These are phyloP conservation scores for Kodamaea sagamina DNA, from an alignment of 805 yeast genomes.

Conservation along the genomic window DNA sequence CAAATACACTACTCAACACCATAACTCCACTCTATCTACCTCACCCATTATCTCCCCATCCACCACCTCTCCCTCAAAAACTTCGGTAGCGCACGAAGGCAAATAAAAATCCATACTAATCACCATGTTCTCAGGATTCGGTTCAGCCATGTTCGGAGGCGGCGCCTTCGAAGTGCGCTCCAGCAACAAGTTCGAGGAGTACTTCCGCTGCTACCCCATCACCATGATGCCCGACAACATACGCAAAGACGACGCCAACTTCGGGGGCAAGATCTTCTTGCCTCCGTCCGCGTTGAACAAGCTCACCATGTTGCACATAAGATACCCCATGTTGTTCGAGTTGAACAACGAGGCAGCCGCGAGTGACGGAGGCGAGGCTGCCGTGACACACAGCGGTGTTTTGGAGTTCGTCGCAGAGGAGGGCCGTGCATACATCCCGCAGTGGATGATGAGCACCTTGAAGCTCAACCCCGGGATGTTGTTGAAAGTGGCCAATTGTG, in stretches of 20 bases:
- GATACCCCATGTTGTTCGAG: conserved; percentile 95
- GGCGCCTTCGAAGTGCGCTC: conserved; percentile 33
- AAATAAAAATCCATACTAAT: background rate
- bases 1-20: too few species aligned
- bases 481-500: conserved; percentile 71
- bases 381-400: conserved; percentile 86
- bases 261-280: conserved; percentile 91
- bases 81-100: background rate
- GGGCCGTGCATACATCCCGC: conserved; percentile 91
- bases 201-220: conserved; percentile 89
- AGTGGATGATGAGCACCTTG: conserved; percentile 91
- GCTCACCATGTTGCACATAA: conserved; percentile 83
- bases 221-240: conserved; percentile 81
- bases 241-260: conserved; percentile 77
- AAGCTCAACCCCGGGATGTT: conserved; percentile 77
- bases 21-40: background rate
- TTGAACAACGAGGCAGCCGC: conserved; percentile 63
- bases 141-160: conserved; percentile 40
- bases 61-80: too few species aligned
- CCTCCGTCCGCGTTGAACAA: conserved; percentile 92
- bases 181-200: conserved; percentile 67
- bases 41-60: background rate
- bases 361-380: conserved; percentile 15
- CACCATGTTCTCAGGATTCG: conserved; percentile 46
- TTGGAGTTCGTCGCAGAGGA: conserved; percentile 96